Evolutionary conservation across 108 stramenopile genomes (phyloP), one percentile per base, ranked within the genome.

Genomic region (Epithemia pelagica): DNA sequence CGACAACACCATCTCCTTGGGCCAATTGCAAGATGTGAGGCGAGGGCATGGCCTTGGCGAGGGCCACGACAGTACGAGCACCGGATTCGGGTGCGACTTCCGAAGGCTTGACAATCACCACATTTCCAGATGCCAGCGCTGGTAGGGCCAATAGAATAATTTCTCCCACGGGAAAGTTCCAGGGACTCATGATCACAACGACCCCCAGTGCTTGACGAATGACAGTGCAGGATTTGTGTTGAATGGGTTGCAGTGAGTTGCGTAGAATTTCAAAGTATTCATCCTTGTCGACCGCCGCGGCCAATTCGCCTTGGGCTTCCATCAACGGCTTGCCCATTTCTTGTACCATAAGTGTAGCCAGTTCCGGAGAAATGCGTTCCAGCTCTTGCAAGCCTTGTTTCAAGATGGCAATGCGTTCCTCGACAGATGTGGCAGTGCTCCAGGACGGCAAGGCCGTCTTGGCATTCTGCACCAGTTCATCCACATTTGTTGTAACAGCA

Each of bases 101-200:
- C 1, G 96, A 91, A 20, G 95, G 91, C 75, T 99, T 99, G 58
- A 96, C 82, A 59, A 99, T 88, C 61, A 97, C 81, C 53, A 62
- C 28, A 66, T 83, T 79, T 24, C 83, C 84, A 2, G 82, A 81
- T 27, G 79, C 88, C 21, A 92, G 27, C 2, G 83, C 79, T 22
- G 79, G 84, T 27, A 92, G 28, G n/a, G 87, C 85, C 66, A 95
- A 72, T 3, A 95, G 68, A 31, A 93, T 64, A 58, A 93, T 94
- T 74, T 96, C 89, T 53, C 87, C 93, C 10, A 82, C 89, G 1
- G 96, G 93, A 75, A 87, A 90, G 60, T 90, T 90, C 90, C 88
- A 94, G 1, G 88, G 89, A 60, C 80, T 75, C 65, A 90, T 59
- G 21, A 91, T 76, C 25, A 72, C 90, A 1, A 90, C 94, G 26